Percentiles rank a stretch among this genome's conserved stretches.
These are phyloP conservation scores for Amoeboaphelidium occidentale DNA, from an alignment of 371 early-diverging fungal species.

Conservation along the genomic window DNA sequence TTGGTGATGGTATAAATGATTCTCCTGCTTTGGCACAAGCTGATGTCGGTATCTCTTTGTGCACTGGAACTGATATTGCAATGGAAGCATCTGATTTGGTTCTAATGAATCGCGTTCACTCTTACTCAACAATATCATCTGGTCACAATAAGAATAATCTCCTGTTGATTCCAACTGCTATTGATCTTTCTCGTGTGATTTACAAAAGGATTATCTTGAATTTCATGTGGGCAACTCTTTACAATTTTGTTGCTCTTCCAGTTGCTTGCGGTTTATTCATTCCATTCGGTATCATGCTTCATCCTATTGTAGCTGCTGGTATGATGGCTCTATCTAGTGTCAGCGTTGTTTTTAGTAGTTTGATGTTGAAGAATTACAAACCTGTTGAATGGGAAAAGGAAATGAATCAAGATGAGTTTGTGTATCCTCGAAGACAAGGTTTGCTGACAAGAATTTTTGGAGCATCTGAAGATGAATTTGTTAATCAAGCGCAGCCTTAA, in stretches of 20 bases:
- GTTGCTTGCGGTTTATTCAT: slow-evolving; percentile 76
- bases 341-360: slow-evolving; percentile 61
- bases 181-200: slow-evolving; percentile 57
- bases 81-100: slow-evolving; percentile 79
- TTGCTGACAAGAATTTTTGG: no score
- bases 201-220: slow-evolving; percentile 58
- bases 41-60: slow-evolving; percentile 81
- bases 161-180: slow-evolving; percentile 52
- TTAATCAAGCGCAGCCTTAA: no score
- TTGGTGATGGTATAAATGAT: slow-evolving; percentile 98
- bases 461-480: no score
- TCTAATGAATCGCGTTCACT: slow-evolving; percentile 49
- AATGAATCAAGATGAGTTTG: no score
- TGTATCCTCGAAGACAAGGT: no score
- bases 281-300: slow-evolving; percentile 55
- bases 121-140: no score
- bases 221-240: slow-evolving; percentile 64
- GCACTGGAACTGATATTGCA: slow-evolving; percentile 79
- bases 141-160: slow-evolving; percentile 37
- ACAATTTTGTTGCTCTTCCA: slow-evolving; percentile 73
- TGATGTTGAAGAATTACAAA: slow-evolving; percentile 33
- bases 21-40: slow-evolving; percentile 79
- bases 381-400: neutral
- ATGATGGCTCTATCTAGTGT: slow-evolving; percentile 88
- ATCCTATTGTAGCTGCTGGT: slow-evolving; percentile 73